phyloP scores from a whole-genome alignment of 78 protist species.

The Dictyostelium brefeldianum region DNA sequence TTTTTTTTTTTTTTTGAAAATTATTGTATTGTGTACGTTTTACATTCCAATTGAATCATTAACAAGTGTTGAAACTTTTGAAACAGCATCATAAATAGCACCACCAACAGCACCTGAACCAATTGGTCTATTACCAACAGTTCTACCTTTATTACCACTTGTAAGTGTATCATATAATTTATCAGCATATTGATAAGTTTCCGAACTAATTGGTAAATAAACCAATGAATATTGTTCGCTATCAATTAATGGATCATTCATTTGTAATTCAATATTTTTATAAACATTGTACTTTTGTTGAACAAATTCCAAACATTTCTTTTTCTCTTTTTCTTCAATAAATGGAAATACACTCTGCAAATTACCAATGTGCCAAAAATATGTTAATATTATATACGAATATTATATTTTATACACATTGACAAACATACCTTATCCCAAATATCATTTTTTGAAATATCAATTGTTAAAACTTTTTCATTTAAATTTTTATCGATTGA shows the following conservation, averaged over 20 bases:
- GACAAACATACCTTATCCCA: conserved; percentile 32
- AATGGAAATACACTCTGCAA: conserved; percentile 32
- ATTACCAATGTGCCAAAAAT: too few relatives aligned
- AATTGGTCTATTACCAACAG: conserved; percentile 62
- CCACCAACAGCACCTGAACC: conserved; percentile 70
- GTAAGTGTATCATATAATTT: conserved; percentile 55
- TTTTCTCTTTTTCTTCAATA: conserved; percentile 21
- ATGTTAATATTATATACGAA: not conserved
- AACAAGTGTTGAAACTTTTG: conserved; percentile 37
- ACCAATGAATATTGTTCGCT: conserved; percentile 31
- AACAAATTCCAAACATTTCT: conserved; percentile 26
- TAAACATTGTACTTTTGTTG: conserved; percentile 25
- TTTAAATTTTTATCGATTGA: not conserved
- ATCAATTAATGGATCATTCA: conserved; percentile 20
- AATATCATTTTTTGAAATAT: conserved; percentile 62
- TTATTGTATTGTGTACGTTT: not conserved
- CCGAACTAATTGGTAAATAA: conserved; percentile 59
- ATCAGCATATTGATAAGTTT: conserved; percentile 45
- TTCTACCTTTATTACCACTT: conserved; percentile 61
- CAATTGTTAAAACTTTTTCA: conserved; percentile 53
- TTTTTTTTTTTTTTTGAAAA: not conserved
- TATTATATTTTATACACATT: not conserved
- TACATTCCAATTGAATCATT: conserved; percentile 28
- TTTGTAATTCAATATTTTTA: conserved; percentile 23
- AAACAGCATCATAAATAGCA: conserved; percentile 26